phyloP scores from a whole-genome alignment of 805 yeast genomes.

The Kuraishia hungarica region DNA sequence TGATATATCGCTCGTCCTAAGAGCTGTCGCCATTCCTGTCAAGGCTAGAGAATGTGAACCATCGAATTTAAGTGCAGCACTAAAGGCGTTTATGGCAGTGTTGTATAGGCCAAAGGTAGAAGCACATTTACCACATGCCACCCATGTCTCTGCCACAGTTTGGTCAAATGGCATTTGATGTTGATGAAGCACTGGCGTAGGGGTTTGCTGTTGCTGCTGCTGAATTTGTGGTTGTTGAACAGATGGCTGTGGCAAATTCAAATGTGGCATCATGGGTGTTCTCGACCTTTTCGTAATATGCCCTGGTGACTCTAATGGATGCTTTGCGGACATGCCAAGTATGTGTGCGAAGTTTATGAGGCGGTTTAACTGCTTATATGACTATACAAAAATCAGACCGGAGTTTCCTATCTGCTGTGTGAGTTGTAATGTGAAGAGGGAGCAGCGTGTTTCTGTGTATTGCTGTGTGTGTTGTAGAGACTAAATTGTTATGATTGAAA shows the following conservation, averaged over 20 bases:
- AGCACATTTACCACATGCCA: constrained; percentile 38
- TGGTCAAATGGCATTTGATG: not conserved
- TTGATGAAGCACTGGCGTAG: constrained; percentile 2
- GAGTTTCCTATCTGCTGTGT: too few relatives aligned
- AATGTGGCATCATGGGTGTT: too few relatives aligned
- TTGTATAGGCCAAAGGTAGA: constrained; percentile 27
- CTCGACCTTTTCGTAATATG: too few relatives aligned
- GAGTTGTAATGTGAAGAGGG: too few relatives aligned
- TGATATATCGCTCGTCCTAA: constrained; percentile 29
- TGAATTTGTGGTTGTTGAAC: not conserved
- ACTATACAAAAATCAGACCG: too few relatives aligned
- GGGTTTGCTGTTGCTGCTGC: constrained; percentile 4
- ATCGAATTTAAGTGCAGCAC: constrained; percentile 31
- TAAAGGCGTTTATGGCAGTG: constrained; percentile 34
- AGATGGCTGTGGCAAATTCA: not conserved
- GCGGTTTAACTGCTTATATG: too few relatives aligned
- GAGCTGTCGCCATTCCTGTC: constrained; percentile 32
- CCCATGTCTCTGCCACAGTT: constrained; percentile 26
- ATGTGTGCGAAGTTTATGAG: too few relatives aligned
- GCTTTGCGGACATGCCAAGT: too few relatives aligned
- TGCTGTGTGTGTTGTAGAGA: too few relatives aligned
- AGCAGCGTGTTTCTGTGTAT: too few relatives aligned
- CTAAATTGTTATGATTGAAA: too few relatives aligned
- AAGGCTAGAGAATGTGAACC: constrained; percentile 32
- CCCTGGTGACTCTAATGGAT: too few relatives aligned